These are phyloP conservation scores for Murraya koenigii DNA, from an alignment of 345 rosid genomes.

Conservation along the genomic window DNA sequence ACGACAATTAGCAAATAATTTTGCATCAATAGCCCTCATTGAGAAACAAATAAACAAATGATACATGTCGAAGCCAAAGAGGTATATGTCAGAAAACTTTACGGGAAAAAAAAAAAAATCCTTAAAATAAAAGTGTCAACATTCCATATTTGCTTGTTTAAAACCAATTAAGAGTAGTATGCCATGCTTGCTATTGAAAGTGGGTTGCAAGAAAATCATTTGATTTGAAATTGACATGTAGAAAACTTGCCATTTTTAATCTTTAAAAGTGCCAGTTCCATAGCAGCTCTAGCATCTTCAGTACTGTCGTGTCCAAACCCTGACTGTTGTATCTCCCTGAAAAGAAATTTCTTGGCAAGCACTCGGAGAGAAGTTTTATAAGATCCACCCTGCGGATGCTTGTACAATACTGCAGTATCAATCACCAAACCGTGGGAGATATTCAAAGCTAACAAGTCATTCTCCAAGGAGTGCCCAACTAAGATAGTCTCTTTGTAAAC, in stretches of 20 bases:
- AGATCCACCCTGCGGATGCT: slow-evolving; percentile 74
- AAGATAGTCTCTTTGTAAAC: slow-evolving; percentile 81
- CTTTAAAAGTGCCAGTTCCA: slow-evolving; percentile 86
- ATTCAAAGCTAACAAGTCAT: slow-evolving; percentile 82
- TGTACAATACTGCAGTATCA: slow-evolving; percentile 88
- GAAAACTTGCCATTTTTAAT: slow-evolving; percentile 62
- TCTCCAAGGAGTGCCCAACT: slow-evolving; percentile 96
- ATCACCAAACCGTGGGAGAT: slow-evolving; percentile 81
- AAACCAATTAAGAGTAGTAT: neutral
- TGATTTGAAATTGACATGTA: neutral
- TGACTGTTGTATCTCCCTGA: slow-evolving; percentile 77
- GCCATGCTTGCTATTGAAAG: neutral
- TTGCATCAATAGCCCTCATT: neutral
- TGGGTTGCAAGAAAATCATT: neutral
- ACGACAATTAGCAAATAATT: slow-evolving; percentile 10
- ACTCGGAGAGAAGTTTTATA: slow-evolving; percentile 80
- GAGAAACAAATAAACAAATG: neutral
- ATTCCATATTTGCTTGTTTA: neutral
- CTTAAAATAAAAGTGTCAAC: neutral
- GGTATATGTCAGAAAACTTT: neutral
- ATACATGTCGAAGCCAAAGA: neutral
- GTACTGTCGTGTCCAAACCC: slow-evolving; percentile 79
- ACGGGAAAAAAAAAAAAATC: neutral
- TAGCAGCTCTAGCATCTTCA: slow-evolving; percentile 92
- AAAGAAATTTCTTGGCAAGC: slow-evolving; percentile 77